phyloP scores from a whole-genome alignment of 2,329 filamentous ascomycete species.

The Clarireedia monteithiana region DNA sequence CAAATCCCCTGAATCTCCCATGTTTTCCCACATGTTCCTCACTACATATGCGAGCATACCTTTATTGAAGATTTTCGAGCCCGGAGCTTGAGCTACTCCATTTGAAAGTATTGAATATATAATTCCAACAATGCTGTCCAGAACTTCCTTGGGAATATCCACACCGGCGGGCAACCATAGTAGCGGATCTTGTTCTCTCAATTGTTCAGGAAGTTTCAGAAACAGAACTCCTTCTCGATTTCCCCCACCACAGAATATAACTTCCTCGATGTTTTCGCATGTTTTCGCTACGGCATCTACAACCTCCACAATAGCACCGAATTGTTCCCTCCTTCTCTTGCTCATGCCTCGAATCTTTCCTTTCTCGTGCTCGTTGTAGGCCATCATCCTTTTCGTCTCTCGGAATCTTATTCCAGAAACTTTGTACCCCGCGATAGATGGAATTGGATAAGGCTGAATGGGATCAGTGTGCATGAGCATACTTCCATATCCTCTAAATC shows the following conservation, averaged over 20 bases:
- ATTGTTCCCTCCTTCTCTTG: conserved; percentile 68
- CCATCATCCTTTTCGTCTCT: conserved; percentile 43
- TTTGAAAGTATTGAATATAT: too few species aligned
- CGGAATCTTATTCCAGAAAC: conserved; percentile 55
- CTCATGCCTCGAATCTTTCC: conserved; percentile 70
- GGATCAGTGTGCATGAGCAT: conserved; percentile 73
- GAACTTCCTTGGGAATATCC: not conserved
- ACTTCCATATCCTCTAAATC: conserved; percentile 86
- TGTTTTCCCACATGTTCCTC: conserved; percentile 43
- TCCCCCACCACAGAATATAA: conserved; percentile 81
- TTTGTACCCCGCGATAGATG: conserved; percentile 72
- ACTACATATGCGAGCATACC: conserved; percentile 39
- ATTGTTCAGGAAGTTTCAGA: conserved; percentile 51
- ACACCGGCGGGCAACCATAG: conserved; percentile 28
- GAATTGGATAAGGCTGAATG: conserved; percentile 72
- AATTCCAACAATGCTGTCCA: too few species aligned
- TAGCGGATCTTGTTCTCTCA: conserved; percentile 61
- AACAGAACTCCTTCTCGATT: conserved; percentile 80
- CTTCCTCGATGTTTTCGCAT: conserved; percentile 62
- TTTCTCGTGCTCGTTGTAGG: conserved; percentile 40
- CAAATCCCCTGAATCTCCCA: conserved; percentile 40
- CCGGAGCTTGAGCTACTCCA: not conserved
- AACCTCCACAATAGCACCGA: conserved; percentile 74
- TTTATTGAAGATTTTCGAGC: conserved; percentile 34
- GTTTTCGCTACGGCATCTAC: conserved; percentile 66